Base-by-base conservation (phyloP, 1,139 yeast genomes). In the Scheffersomyces quercinus region DNA sequence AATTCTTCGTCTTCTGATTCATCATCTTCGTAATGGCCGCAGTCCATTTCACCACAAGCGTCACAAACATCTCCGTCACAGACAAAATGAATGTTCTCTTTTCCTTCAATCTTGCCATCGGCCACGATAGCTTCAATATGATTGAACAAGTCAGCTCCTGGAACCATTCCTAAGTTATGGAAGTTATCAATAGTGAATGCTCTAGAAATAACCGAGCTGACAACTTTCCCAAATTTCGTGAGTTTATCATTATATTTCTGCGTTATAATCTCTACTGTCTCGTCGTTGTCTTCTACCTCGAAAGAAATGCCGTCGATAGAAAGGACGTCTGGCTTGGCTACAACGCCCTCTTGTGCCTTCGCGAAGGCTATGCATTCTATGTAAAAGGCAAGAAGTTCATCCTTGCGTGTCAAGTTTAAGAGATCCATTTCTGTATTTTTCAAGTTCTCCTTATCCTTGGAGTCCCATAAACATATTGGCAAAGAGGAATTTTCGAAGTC, bases 61-160 rank as follows among this genome's bases (percentile, higher is more conserved):
- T 62, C 77, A 65, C 97, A 90, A 0, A 88, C 96, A 26, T 79
- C 83, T 28, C 77, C 85, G 29, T 79, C 70, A 38, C 91, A 77
- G 43, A 85, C 87, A 59, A 90, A 90, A 61, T 86, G 88, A 5
- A 85, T 90, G 54, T 82, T 75, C 42, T 83, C 87, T 36, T 77
- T 70, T 1, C 66, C 70, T 6, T 50, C 52, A 4, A 55, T 47
- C 15, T 49, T 47, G 7, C 43, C 51, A 35, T 28, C 55, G 15
- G 42, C 43, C 2, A 53, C 8, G 49, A 45, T 39, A 2, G 70
- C 74, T 8, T 77, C 75, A 33, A 79, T 68, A 59, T 89, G 97
- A 53, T 90, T 90, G 67, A 90, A 90, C 39, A 91, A 68, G 62
- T 91, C 96, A 0, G 97, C 97, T 12, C 91, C 91, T 0, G 97